phyloP scores from a whole-genome alignment of 805 yeast genomes.

The Saccharomycopsis oosterbeekiorum region DNA sequence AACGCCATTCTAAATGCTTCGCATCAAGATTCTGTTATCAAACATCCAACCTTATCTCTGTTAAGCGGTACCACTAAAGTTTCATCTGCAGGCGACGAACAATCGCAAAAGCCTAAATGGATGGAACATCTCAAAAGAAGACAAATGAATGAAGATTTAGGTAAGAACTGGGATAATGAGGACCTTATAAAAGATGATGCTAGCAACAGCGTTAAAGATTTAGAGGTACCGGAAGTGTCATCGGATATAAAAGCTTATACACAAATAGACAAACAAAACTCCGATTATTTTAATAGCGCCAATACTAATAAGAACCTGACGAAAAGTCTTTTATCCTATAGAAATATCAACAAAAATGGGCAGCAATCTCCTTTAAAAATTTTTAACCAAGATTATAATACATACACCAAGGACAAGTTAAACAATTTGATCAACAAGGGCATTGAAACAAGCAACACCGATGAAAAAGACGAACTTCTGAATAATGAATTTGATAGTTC shows the following conservation, averaged over 20 bases:
- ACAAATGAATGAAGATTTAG: not conserved
- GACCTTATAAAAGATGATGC: not conserved
- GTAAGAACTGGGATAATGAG: not conserved
- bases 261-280: not conserved
- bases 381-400: slow-evolving; percentile 15
- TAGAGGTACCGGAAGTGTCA: not conserved
- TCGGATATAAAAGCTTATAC: not conserved
- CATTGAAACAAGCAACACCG: not conserved
- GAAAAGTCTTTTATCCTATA: not conserved
- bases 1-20: slow-evolving; percentile 10
- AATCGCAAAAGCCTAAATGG: slow-evolving; percentile 14
- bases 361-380: slow-evolving; percentile 19
- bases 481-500: not conserved
- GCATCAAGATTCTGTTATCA: slow-evolving; percentile 3
- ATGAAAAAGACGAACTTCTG: not conserved
- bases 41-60: not conserved
- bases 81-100: not conserved
- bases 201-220: not conserved
- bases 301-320: slow-evolving; percentile 3
- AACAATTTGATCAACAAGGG: slow-evolving; percentile 10
- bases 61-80: slow-evolving; percentile 8
- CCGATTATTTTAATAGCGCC: slow-evolving; percentile 8
- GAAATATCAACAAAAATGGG: slow-evolving; percentile 3
- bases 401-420: slow-evolving; percentile 16
- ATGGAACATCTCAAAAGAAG: slow-evolving; percentile 10